Conservation (phyloP, 2,329 filamentous ascomycete species). For the Hypoxylon sp. region DNA sequence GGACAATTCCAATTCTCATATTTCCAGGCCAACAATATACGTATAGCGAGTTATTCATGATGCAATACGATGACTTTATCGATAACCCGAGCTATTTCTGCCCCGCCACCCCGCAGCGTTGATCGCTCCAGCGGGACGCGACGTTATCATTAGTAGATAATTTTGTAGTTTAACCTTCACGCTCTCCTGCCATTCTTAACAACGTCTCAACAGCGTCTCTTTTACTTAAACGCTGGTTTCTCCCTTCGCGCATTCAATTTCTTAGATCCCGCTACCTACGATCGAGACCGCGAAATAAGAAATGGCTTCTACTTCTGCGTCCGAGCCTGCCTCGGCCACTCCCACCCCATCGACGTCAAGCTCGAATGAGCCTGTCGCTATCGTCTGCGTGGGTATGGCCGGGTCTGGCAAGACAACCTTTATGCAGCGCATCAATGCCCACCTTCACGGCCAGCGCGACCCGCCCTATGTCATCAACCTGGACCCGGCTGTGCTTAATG, state of each 20-base stretch:
- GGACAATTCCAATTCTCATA: no score
- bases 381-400: conserved; percentile 98
- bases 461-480: conserved; percentile 97
- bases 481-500: conserved; percentile 91
- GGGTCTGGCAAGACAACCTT: conserved; percentile 99
- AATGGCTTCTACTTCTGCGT: conserved; percentile 34
- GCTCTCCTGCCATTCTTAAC: background rate
- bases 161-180: background rate
- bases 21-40: no score
- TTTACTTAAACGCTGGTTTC: background rate
- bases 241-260: background rate
- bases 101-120: conserved; percentile 36
- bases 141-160: conserved; percentile 4
- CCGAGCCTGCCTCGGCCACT: conserved; percentile 25
- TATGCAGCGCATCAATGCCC: conserved; percentile 96
- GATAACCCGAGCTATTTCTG: conserved; percentile 13
- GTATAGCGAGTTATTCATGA: background rate
- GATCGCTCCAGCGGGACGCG: conserved; percentile 10
- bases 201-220: background rate
- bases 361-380: conserved; percentile 60
- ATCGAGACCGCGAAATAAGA: conserved; percentile 3
- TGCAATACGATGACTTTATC: conserved; percentile 1
- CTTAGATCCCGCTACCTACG: background rate
- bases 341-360: conserved; percentile 13
- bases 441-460: conserved; percentile 84